Percentiles rank a stretch among this genome's conserved stretches.
phyloP scores from a whole-genome alignment of 176 grass and related monocot genomes.

The Tillandsia fasciculata region DNA sequence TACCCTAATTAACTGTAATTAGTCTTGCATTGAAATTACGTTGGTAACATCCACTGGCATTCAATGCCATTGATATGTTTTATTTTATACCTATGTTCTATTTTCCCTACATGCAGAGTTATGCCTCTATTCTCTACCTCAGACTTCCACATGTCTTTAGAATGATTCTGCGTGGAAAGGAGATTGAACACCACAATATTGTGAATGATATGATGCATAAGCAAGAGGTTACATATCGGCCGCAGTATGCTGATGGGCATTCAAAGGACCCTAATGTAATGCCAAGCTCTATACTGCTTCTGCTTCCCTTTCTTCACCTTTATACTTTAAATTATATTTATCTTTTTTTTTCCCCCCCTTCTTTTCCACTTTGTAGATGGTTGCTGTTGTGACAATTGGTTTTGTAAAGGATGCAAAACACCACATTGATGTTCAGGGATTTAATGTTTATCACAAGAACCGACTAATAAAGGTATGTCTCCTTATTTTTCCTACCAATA shows the following conservation, averaged over 20 bases:
- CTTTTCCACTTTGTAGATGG: constrained; percentile 56
- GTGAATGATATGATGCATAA: constrained; percentile 98
- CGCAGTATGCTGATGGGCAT: constrained; percentile 43
- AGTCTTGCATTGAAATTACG: too few species aligned
- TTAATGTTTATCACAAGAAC: constrained; percentile 98
- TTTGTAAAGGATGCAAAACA: constrained; percentile 99
- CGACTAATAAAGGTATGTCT: constrained; percentile 78
- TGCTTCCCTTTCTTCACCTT: not conserved
- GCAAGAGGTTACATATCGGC: constrained; percentile 83
- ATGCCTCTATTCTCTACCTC: constrained; percentile 96
- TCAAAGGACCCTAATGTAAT: constrained; percentile 82
- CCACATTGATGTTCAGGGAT: constrained; percentile 87
- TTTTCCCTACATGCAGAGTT: constrained; percentile 51
- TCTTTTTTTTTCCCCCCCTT: constrained; percentile 13
- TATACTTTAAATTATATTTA: not conserved
- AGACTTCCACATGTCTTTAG: constrained; percentile 65
- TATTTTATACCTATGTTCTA: not conserved
- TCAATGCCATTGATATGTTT: not conserved
- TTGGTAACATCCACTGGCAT: too few species aligned
- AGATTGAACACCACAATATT: constrained; percentile 94
- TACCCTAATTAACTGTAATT: too few species aligned
- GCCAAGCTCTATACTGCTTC: not conserved
- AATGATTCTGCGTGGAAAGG: constrained; percentile 87
- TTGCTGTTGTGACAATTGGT: constrained; percentile 85
- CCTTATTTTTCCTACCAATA: not conserved